Evolutionary conservation across 176 grass and related monocot species (phyloP).

Genomic region (Sorghum bicolor): Sorghum_bicolor_NCBIv3 NC_012876.2:52684501-52685000

Average conservation of each 20-base stretch:
- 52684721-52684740: slow-evolving; percentile 32
- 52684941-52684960: not conserved
- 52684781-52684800: not conserved
- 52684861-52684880: slow-evolving; percentile 2
- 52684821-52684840: slow-evolving; percentile 41
- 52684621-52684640: not conserved
- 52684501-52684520: not conserved
- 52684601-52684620: not conserved
- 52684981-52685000: not conserved
- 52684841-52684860: slow-evolving; percentile 29
- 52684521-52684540: not conserved
- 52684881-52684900: not conserved
- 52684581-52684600: not conserved
- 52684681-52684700: slow-evolving; percentile 32
- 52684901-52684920: not conserved
- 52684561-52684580: not conserved
- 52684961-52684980: not conserved
- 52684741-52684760: not conserved
- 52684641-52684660: not conserved
- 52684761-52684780: not conserved
- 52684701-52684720: slow-evolving; percentile 27
- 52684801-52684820: slow-evolving; percentile 29
- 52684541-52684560: not conserved
- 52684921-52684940: not conserved
- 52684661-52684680: slow-evolving; percentile 15